Evolutionary conservation across 2,329 filamentous ascomycete genomes (phyloP).

Genomic region (Trichophyton simii): DNA sequence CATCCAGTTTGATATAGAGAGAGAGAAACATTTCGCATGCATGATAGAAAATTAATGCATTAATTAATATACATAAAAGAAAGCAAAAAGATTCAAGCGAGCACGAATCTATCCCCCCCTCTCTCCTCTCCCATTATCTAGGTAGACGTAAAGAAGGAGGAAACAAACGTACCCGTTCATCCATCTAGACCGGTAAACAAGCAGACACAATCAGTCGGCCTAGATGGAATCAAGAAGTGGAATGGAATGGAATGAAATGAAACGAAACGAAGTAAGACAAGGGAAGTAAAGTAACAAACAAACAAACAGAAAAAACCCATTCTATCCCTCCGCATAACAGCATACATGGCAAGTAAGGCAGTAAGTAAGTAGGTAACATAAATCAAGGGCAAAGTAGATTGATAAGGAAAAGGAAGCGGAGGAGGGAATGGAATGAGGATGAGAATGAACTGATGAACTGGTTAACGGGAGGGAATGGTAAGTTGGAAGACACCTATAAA

Average conservation of each 20-base stretch:
- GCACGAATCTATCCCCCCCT: not conserved
- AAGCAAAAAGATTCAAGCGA: not conserved
- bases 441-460: too few species aligned
- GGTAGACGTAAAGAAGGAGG: not conserved
- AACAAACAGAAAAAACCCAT: not conserved
- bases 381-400: not conserved
- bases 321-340: slow-evolving; percentile 3
- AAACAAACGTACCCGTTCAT: not conserved
- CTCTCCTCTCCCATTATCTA: not conserved
- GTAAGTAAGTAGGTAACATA: not conserved
- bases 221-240: not conserved
- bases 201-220: not conserved
- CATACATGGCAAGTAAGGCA: not conserved
- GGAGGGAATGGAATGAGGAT: not conserved
- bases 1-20: not conserved
- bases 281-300: not conserved
- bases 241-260: not conserved
- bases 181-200: too few species aligned
- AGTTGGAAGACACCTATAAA: not conserved
- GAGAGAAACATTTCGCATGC: not conserved
- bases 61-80: not conserved
- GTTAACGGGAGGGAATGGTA: not conserved
- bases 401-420: not conserved
- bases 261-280: not conserved
- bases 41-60: not conserved